Base-by-base conservation (phyloP, 1,284 basidiomycete genomes). In the Ceratobasidium sp. region DNA sequence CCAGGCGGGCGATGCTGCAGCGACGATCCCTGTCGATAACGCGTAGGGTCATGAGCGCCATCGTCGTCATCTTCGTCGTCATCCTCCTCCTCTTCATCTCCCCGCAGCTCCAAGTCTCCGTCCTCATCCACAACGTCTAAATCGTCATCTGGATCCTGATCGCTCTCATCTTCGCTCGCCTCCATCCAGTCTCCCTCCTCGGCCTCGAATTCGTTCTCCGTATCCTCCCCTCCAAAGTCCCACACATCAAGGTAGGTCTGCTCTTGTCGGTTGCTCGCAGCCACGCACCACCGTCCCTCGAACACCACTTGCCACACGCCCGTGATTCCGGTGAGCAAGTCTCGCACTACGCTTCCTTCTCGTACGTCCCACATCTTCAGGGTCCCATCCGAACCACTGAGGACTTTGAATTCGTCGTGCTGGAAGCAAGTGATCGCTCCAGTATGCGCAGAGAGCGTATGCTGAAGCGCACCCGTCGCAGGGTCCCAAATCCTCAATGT, bases 401-500 rank as follows among this genome's bases (percentile, higher is more conserved):
- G 87, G 64, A 98, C 94, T 82, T 97, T 97, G 86, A 94, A 94
- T 81, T 98, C 96, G 81, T 98, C 96, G 80, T 98, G 96, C 83
- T 96, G 94, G 88, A 98, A 98, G 83, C 96, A 98, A 7, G 96
- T 98, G 79, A 98, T 98, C 14, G 96, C 96, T 27, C 95, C 96
- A 2, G 93, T 92, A 82, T 98, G 96, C 0, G 93, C 94, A 0
- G 92, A 90, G 51, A 98, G 88, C 0, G 91, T 91, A 79, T 96
- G 91, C 45, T 89, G 89, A 48, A 94, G 86, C 77, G 91, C 89
- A 72, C 94, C 94, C 0, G 89, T 90, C 53, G 91, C 89, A 1
- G 95, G 93, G 80, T 98, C 92, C 96, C 97, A 98, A 24, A 98
- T 90, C 2, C 96, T 91, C 17, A 98, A 85, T 0, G 95, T 96